These are phyloP conservation scores for Auricularia heimuer DNA, from an alignment of 768 basidiomycete genomes.

Conservation along the genomic window DNA sequence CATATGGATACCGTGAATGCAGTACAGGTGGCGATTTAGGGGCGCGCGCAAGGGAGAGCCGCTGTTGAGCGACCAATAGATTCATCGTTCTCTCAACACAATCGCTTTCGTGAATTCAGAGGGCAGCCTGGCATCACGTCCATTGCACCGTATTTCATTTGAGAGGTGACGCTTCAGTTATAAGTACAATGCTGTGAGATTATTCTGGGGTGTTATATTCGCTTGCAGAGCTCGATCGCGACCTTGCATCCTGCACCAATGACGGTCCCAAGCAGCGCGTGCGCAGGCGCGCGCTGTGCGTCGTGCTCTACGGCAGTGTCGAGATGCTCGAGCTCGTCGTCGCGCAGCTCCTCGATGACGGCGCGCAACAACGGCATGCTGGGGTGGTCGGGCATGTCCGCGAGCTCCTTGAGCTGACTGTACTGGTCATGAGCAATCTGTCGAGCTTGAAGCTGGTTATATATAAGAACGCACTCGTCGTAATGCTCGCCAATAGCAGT, in stretches of 20 bases:
- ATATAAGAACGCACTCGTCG: constrained; percentile 63
- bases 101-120: too few species aligned
- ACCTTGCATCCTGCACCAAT: constrained; percentile 80
- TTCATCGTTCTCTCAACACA: too few species aligned
- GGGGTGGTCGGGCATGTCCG: constrained; percentile 57
- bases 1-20: not conserved
- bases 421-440: not conserved
- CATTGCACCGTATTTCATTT: too few species aligned
- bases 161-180: too few species aligned
- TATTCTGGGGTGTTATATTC: constrained; percentile 33
- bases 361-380: constrained; percentile 66
- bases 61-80: not conserved
- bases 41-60: constrained; percentile 5
- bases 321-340: constrained; percentile 92
- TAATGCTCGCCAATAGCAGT: constrained; percentile 98
- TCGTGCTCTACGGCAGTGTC: constrained; percentile 83
- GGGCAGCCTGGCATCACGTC: too few species aligned
- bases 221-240: constrained; percentile 84
- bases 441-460: not conserved
- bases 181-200: too few species aligned
- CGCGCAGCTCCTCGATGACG: constrained; percentile 75
- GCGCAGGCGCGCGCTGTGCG: constrained; percentile 84
- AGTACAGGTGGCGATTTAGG: constrained; percentile 5
- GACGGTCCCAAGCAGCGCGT: constrained; percentile 78
- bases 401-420: constrained; percentile 77